Evolutionary conservation across 768 basidiomycete genomes (phyloP), one percentile per base, ranked within the genome.

Genomic region (Auricularia auricula-judae): DNA sequence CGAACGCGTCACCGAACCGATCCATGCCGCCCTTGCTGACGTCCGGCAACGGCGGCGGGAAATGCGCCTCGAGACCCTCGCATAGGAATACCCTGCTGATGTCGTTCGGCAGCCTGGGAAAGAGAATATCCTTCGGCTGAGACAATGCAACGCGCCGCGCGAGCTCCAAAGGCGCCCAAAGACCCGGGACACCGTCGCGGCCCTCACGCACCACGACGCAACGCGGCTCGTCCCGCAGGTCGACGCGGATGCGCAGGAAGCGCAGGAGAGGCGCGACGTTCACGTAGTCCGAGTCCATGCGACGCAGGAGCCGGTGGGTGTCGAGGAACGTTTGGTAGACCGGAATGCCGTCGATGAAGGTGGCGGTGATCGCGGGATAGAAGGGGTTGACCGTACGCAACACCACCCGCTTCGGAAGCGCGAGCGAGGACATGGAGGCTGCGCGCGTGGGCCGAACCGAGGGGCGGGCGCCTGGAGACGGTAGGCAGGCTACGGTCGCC

Each of bases 221-320:
- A 75, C 14, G 80, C 77, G 61, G 42, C 62, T 42, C 61, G 36
- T 63, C 59, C 23, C 14, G 36, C 4, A 34, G 21, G 62, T 53
- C 33, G 62, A 44, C 21, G 66, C 72, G 71, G 65, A 79, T 70
- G 58, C 76, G 76, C 60, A 81, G 76, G 72, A 78, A 77, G 35
- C 77, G 75, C 3, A 81, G 72, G 60, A 88, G 81, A 23, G 83
- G 79, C 53, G 86, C 81, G 58, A 89, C 78, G 72, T 90, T 87
- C 69, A 90, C 87, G 68, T 87, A 90, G 70, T 88, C 87, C 39
- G 87, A 87, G 74, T 90, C 88, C 63, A 89, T 84, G 67, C 89
- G 85, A 68, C 89, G 84, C 67, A 89, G 74, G 59, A 90, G 77
- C 36, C 42, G 34, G 36, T 80, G 75, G 5, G 62, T 53, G 62